Evolutionary conservation across 176 grass and related monocot genomes (phyloP).

Genomic region (Oryza nivara): DNA sequence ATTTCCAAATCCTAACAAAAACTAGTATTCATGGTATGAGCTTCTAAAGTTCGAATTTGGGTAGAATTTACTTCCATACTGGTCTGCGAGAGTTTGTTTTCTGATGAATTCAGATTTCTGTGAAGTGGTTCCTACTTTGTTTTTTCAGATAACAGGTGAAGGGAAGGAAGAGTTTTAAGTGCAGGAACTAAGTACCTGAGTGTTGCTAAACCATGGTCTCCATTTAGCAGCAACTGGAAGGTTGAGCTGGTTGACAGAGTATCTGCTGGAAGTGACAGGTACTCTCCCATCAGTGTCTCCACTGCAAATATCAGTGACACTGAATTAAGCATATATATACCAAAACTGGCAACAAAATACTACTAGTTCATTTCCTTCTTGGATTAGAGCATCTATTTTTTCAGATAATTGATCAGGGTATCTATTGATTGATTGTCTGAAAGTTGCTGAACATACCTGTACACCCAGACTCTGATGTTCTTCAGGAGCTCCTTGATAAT

Average conservation of each 20-base stretch:
- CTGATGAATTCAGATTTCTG: background rate
- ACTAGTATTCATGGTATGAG: background rate
- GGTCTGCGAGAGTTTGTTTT: background rate
- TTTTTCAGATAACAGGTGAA: background rate
- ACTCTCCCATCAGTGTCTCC: constrained; percentile 76
- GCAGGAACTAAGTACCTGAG: constrained; percentile 43
- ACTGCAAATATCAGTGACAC: constrained; percentile 44
- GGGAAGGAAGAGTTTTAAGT: background rate
- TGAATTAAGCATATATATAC: background rate
- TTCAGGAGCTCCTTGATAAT: constrained; percentile 62
- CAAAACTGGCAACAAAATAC: background rate
- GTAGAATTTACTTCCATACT: background rate
- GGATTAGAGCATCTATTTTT: background rate
- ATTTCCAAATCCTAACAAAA: background rate
- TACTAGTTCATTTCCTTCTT: background rate
- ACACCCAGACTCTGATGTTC: constrained; percentile 67
- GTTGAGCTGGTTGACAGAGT: constrained; percentile 73
- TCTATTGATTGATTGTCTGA: background rate
- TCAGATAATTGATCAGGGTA: background rate
- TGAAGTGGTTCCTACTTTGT: background rate
- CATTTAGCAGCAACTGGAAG: constrained; percentile 55
- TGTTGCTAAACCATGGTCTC: constrained; percentile 66
- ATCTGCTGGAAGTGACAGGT: constrained; percentile 81
- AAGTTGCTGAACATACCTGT: constrained; percentile 53
- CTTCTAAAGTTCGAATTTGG: background rate